Base-by-base conservation (phyloP, 345 rosid species). In the Arabidopsis suecica region DNA sequence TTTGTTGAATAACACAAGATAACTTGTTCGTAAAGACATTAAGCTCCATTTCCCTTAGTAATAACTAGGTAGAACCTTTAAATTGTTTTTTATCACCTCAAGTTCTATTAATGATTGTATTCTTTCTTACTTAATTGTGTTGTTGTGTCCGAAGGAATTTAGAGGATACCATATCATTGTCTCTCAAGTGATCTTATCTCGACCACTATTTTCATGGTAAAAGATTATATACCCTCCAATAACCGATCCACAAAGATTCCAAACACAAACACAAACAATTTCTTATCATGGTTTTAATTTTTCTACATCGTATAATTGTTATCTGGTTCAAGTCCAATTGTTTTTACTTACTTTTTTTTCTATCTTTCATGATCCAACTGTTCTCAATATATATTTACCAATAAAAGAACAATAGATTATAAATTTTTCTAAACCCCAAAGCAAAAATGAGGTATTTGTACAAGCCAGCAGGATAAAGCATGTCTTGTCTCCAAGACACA, bases 391-490 rank as follows among this genome's bases (percentile, higher is more conserved):
- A 12, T 41, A 12, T 41, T 8, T 1, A 42, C 16, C 16, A 42
- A 42, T 42, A 5, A 42, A 42, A 42, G 16, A 42, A 42, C 2
- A 5, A 0, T 13, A 13, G 47, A 42, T n/a, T 59, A 48, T 36
- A 49, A 56, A 59, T 47, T 10, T 3, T 16, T 25, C 1, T 36
- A 60, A 59, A 37, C 22, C n/a, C 61, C 48, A 54, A 63, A 53
- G 71, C 36, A 64, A 73, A 73, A n/a, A 44, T 7, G 38, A 56
- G 58, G 71, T 44, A 33, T 54, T 55, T 42, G 5, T 49, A 59
- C 34, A 67, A 67, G 73, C 68, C 78, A 75, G 73, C 78, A 75
- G 58, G 36, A 18, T 30, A 58, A 74, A 74, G 67, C 44, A 58
- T 66, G 34, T 74, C 36, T 74, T 74, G 67, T 74, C 79, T 50